These are phyloP conservation scores for Termitomyces sp. DNA, from an alignment of 768 basidiomycete species.

Conservation along the genomic window DNA sequence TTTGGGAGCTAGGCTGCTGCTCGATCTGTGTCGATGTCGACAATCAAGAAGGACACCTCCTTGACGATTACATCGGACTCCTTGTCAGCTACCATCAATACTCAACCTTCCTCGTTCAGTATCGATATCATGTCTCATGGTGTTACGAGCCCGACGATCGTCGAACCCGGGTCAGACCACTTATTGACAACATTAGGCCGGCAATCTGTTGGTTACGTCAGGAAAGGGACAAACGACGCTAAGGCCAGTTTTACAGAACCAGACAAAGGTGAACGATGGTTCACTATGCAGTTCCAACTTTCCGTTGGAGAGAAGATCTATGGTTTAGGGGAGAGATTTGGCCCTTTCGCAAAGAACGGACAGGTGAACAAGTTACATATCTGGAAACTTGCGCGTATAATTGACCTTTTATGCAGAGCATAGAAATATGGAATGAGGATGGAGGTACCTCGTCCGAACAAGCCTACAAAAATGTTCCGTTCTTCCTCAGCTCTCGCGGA, in stretches of 20 bases:
- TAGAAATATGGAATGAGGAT: constrained; percentile 36
- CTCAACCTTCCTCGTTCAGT: constrained; percentile 21
- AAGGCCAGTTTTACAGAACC: constrained; percentile 17
- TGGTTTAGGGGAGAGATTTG: constrained; percentile 35
- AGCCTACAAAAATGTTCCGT: constrained; percentile 32
- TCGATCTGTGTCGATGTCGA: not conserved
- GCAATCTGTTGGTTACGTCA: constrained; percentile 26
- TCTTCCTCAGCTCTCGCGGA: constrained; percentile 33
- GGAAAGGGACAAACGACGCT: constrained; percentile 18
- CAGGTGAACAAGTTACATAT: constrained; percentile 16
- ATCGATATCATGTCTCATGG: constrained; percentile 22
- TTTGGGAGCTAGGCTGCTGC: constrained; percentile 13
- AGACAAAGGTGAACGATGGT: constrained; percentile 19
- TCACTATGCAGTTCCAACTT: constrained; percentile 31
- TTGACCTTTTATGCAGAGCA: constrained; percentile 11
- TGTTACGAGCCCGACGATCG: constrained; percentile 16
- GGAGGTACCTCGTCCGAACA: constrained; percentile 33
- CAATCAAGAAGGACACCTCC: constrained; percentile 16
- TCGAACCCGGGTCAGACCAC: constrained; percentile 15
- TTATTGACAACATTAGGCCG: constrained; percentile 26
- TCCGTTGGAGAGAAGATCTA: constrained; percentile 31
- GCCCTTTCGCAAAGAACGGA: constrained; percentile 26
- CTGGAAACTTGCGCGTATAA: not conserved
- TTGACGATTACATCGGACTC: constrained; percentile 19
- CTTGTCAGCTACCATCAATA: constrained; percentile 23